Conservation (phyloP, 164 flowering plant genomes). For the Aristolochia fimbriata region DNA sequence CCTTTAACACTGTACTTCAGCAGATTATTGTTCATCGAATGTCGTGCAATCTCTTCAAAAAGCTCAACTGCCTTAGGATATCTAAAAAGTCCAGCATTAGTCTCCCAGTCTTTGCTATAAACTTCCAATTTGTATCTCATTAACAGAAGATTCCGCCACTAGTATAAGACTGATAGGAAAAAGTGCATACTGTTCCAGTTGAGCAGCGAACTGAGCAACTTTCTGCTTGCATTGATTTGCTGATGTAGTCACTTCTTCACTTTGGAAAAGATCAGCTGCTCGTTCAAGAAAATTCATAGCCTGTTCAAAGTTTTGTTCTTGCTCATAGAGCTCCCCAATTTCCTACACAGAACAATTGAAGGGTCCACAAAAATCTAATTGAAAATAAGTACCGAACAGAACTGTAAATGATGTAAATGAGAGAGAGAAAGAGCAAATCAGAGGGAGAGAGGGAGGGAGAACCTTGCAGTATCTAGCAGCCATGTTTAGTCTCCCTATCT, state of each 20-base stretch:
- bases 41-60: constrained; percentile 72
- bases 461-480: constrained; percentile 93
- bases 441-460: background rate
- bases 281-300: constrained; percentile 49
- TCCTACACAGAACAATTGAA: constrained; percentile 35
- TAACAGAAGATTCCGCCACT: background rate
- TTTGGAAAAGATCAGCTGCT: constrained; percentile 76
- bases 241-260: constrained; percentile 62
- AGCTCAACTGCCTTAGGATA: constrained; percentile 58
- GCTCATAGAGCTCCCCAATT: constrained; percentile 73
- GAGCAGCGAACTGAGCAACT: constrained; percentile 82
- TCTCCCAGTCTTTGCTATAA: too few species aligned
- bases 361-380: background rate
- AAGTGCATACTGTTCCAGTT: constrained; percentile 57
- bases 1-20: constrained; percentile 82
- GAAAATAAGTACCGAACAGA: background rate
- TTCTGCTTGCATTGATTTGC: constrained; percentile 83
- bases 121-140: too few species aligned
- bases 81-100: constrained; percentile 11
- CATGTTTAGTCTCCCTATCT: constrained; percentile 78
- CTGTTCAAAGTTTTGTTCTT: constrained; percentile 44
- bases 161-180: background rate
- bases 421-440: too few species aligned
- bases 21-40: constrained; percentile 61
- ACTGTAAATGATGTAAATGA: too few species aligned